Conservation (phyloP, 192 early-diverging fungal genomes). For the Backusella psychrophila region DNA sequence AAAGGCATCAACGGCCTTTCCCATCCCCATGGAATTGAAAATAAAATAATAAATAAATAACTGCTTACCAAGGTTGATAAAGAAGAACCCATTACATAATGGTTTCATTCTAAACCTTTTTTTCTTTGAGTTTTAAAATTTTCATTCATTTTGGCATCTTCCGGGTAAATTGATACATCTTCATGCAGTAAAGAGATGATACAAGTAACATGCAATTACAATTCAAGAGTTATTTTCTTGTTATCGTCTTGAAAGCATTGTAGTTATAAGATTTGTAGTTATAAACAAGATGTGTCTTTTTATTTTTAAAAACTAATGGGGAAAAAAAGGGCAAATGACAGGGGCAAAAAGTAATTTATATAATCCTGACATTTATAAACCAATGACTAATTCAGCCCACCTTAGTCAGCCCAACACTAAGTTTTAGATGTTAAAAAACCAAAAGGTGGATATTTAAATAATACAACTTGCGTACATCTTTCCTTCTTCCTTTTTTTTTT, state of each 20-base stretch:
- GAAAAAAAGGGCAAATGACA: background rate
- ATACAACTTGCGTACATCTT: background rate
- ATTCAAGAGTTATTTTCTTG: background rate
- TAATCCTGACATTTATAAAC: background rate
- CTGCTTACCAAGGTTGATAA: too few relatives aligned
- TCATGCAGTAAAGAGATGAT: background rate
- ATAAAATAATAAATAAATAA: too few relatives aligned
- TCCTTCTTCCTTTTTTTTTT: background rate
- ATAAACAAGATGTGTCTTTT: background rate
- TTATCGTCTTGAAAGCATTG: too few relatives aligned
- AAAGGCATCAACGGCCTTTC: too few relatives aligned
- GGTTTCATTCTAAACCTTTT: background rate
- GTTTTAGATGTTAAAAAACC: background rate
- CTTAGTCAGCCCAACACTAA: background rate
- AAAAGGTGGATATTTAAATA: background rate
- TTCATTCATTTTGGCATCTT: background rate
- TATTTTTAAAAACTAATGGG: background rate
- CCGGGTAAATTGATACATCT: background rate
- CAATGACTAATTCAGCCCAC: background rate
- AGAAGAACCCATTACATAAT: too few relatives aligned
- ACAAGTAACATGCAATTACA: background rate
- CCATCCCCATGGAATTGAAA: too few relatives aligned
- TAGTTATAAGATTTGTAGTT: background rate
- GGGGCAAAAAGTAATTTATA: background rate
- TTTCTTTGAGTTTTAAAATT: background rate